These are phyloP conservation scores for Pythium aphanidermatum DNA, from an alignment of 352 stramenopile species.

Conservation along the genomic window DNA sequence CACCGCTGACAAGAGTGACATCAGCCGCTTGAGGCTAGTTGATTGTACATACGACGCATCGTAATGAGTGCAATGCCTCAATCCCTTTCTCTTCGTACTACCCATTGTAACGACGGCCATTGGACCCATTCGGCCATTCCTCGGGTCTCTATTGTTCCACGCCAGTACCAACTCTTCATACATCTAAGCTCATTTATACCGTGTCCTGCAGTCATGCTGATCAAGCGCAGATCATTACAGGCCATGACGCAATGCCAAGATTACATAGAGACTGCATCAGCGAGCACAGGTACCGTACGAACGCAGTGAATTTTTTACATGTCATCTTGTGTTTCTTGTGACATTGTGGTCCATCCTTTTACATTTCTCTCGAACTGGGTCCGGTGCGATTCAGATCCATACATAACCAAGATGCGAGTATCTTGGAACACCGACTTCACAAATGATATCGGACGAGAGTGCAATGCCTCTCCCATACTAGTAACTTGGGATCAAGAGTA, in stretches of 20 bases:
- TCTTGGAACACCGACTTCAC: constrained; percentile 17
- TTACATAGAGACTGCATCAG: too few relatives aligned
- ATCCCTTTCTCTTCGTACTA: constrained; percentile 22
- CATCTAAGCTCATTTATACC: too few relatives aligned
- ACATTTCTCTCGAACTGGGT: constrained; percentile 8
- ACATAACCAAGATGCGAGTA: constrained; percentile 8
- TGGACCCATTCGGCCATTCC: constrained; percentile 6
- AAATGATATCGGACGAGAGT: too few relatives aligned
- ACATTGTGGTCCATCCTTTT: constrained; percentile 14
- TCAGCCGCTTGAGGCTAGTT: too few relatives aligned
- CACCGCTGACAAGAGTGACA: too few relatives aligned
- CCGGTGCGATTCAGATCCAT: constrained; percentile 6
- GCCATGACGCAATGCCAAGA: constrained; percentile 9
- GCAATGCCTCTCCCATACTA: too few relatives aligned
- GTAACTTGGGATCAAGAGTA: too few relatives aligned
- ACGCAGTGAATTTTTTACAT: constrained; percentile 5
- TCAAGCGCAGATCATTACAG: too few relatives aligned
- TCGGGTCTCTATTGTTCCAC: constrained; percentile 8
- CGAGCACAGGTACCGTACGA: constrained; percentile 15
- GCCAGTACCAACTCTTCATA: too few relatives aligned
- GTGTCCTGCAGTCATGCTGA: too few relatives aligned
- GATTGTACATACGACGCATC: background rate
- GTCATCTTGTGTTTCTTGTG: background rate
- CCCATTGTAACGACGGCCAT: constrained; percentile 20
- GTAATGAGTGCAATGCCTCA: too few relatives aligned